A percentile compares a stretch with the other conserved stretches of the same genome.
phyloP scores from a whole-genome alignment of 2,329 filamentous ascomycete genomes.

The Colletotrichum higginsianum region DNA sequence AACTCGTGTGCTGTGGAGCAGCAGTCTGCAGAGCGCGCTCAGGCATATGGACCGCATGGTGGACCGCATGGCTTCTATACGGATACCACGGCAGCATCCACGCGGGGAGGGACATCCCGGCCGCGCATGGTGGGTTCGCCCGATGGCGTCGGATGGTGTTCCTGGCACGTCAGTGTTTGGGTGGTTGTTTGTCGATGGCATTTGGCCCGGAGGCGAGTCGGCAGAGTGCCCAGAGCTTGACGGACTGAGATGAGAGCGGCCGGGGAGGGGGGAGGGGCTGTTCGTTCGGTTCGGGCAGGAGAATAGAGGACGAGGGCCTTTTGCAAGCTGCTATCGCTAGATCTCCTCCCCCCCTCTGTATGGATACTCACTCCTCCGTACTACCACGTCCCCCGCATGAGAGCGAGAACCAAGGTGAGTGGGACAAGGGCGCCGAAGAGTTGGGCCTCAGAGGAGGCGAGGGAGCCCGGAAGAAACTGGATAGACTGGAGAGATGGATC shows the following conservation, averaged over 20 bases:
- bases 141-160: slow-evolving; percentile 26
- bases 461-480: no score
- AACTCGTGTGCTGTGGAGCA: slow-evolving; percentile 34
- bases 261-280: not conserved
- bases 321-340: slow-evolving; percentile 35
- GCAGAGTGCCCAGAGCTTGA: not conserved
- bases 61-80: no score
- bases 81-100: slow-evolving; percentile 66
- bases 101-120: slow-evolving; percentile 80
- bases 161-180: slow-evolving; percentile 28
- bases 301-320: slow-evolving; percentile 24
- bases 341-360: not conserved
- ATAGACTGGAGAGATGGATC: not conserved
- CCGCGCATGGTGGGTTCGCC: slow-evolving; percentile 80
- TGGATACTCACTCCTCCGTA: no score
- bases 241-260: not conserved
- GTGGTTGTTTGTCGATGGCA: not conserved
- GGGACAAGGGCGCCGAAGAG: not conserved
- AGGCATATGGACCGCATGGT: not conserved
- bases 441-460: not conserved
- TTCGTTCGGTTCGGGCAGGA: slow-evolving; percentile 26
- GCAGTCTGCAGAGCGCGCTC: not conserved
- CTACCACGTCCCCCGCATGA: not conserved
- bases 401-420: not conserved
- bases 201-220: not conserved